Percentiles rank a stretch among this genome's conserved stretches.
Conservation (phyloP, 1,139 yeast genomes). For the Saccharomycopsis hybrid region DNA sequence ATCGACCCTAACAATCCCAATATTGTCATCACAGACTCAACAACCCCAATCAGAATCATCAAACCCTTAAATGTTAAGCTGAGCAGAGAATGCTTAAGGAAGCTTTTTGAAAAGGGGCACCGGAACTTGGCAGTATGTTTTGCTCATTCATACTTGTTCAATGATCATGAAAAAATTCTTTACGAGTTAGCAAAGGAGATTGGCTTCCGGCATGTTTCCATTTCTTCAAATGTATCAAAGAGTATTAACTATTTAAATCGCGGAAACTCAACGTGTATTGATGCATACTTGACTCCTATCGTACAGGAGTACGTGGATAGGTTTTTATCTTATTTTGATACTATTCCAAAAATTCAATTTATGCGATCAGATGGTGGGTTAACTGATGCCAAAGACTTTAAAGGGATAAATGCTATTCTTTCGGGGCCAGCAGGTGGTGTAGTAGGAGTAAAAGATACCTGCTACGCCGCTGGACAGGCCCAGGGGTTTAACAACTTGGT, state of each 20-base stretch:
- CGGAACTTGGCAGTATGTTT: conserved; percentile 61
- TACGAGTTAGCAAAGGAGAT: conserved; percentile 50
- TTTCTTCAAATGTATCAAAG: conserved; percentile 61
- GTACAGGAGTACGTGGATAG: conserved; percentile 49
- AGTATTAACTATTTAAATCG: conserved; percentile 69
- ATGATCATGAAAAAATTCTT: conserved; percentile 53
- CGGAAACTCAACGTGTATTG: conserved; percentile 67
- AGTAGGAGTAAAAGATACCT: conserved; percentile 48
- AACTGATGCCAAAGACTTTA: conserved; percentile 40
- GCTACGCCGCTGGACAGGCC: conserved; percentile 37
- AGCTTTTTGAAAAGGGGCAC: conserved; percentile 37
- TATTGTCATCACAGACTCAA: conserved; percentile 29
- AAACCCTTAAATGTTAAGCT: conserved; percentile 27
- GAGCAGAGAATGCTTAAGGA: conserved; percentile 23
- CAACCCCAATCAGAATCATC: conserved; percentile 26
- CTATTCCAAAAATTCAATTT: conserved; percentile 35
- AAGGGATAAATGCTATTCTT: conserved; percentile 46
- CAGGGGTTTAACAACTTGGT: conserved; percentile 38
- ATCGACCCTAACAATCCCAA: conserved; percentile 25
- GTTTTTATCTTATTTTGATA: conserved; percentile 38
- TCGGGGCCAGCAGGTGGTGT: conserved; percentile 63
- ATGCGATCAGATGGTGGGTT: conserved; percentile 60
- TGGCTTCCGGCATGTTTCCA: conserved; percentile 56
- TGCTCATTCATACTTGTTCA: conserved; percentile 62
- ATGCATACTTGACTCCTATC: conserved; percentile 72